Evolutionary conservation across 2,329 filamentous ascomycete species (phyloP).

Genomic region (Colletotrichum sp.): DNA sequence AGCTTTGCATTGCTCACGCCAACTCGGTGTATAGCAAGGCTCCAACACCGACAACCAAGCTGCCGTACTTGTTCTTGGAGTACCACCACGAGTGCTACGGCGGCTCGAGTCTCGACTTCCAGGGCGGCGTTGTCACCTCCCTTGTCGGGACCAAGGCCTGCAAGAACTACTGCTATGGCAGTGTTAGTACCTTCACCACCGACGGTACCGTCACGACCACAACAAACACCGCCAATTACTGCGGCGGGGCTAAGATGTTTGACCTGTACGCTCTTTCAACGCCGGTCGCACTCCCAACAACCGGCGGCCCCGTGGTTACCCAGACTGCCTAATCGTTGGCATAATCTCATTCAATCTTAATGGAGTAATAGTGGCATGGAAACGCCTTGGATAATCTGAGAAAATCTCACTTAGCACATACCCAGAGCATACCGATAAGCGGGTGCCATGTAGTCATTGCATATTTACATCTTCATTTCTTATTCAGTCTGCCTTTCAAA

Average conservation of each 20-base stretch:
- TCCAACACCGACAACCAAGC: constrained; percentile 28
- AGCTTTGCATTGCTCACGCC: constrained; percentile 36
- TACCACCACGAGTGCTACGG: constrained; percentile 39
- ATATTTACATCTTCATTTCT: not conserved
- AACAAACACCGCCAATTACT: constrained; percentile 31
- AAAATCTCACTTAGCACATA: constrained; percentile 1
- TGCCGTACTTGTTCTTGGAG: constrained; percentile 33
- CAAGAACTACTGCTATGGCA: constrained; percentile 31
- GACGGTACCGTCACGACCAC: constrained; percentile 24
- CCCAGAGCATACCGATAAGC: not conserved
- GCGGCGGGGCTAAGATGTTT: constrained; percentile 37
- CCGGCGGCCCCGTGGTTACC: constrained; percentile 24
- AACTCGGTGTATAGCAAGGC: constrained; percentile 29
- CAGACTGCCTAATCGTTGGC: not conserved
- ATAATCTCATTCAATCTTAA: not conserved
- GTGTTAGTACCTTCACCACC: constrained; percentile 23
- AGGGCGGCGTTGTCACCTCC: constrained; percentile 25
- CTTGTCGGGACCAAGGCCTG: constrained; percentile 34
- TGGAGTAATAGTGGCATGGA: not conserved
- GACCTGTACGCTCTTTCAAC: constrained; percentile 33
- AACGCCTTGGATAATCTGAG: not conserved
- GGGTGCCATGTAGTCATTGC: not conserved
- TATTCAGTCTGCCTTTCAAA: not conserved
- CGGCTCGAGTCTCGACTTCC: constrained; percentile 27
- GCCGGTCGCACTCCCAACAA: constrained; percentile 24